A percentile compares a stretch with the other conserved stretches of the same genome.
phyloP scores from a whole-genome alignment of 208 protist genomes.

The Angomonas desouzai region DNA sequence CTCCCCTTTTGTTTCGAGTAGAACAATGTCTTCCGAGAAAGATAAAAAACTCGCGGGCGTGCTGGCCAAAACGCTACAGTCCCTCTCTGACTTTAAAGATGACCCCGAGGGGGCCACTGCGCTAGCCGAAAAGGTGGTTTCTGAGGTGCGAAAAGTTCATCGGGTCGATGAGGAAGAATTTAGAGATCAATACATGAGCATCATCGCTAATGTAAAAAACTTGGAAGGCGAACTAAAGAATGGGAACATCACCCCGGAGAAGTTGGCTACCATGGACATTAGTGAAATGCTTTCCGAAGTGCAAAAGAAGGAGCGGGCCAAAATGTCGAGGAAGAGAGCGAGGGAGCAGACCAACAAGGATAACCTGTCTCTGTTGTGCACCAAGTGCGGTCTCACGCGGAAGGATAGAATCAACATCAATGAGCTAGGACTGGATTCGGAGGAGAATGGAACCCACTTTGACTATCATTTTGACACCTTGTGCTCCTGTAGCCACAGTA shows the following conservation, averaged over 20 bases:
- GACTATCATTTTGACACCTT: conserved; percentile 89
- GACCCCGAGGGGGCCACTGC: conserved; percentile 14
- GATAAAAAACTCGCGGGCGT: conserved; percentile 21
- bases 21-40: neutral
- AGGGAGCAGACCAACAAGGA: conserved; percentile 74
- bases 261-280: conserved; percentile 66
- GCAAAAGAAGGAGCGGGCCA: conserved; percentile 41
- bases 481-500: conserved; percentile 71
- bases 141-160: conserved; percentile 23
- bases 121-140: conserved; percentile 51
- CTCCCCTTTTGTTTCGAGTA: neutral
- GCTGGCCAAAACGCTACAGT: conserved; percentile 35
- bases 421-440: conserved; percentile 80
- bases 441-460: conserved; percentile 85
- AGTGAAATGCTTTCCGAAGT: conserved; percentile 61
- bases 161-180: conserved; percentile 48
- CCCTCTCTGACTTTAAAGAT: conserved; percentile 58
- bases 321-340: conserved; percentile 62
- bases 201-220: conserved; percentile 70
- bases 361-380: conserved; percentile 76
- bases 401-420: conserved; percentile 85
- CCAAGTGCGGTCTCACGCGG: conserved; percentile 80
- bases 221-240: conserved; percentile 57
- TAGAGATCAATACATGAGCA: conserved; percentile 61
- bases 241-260: conserved; percentile 24